Conservation (phyloP, 2,329 filamentous ascomycete species). For the Arthrobotrys conoides region DNA sequence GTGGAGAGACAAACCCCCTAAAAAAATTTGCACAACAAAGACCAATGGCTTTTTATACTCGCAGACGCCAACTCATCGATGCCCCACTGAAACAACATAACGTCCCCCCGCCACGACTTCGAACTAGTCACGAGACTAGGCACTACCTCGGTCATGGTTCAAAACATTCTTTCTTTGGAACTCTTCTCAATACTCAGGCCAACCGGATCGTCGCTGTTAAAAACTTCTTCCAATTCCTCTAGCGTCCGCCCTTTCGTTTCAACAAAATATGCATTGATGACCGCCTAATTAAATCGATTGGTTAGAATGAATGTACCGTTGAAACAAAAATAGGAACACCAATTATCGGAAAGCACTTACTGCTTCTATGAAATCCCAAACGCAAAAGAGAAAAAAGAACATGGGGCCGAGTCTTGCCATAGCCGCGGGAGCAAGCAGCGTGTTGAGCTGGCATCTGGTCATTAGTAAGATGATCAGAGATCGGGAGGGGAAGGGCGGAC, state of each 20-base stretch:
- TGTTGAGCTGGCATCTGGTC: conserved; percentile 63
- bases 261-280: conserved; percentile 61
- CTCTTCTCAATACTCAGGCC: conserved; percentile 48
- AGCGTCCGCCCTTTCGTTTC: conserved; percentile 63
- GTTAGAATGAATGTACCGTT: not conserved
- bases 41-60: conserved; percentile 6
- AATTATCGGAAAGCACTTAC: conserved; percentile 62
- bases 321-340: not conserved
- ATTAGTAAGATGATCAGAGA: conserved; percentile 15
- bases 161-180: conserved; percentile 49
- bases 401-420: conserved; percentile 67
- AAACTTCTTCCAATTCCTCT: conserved; percentile 64
- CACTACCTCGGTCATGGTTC: not conserved
- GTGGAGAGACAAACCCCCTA: conserved; percentile 7
- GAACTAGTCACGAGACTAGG: not conserved
- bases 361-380: conserved; percentile 70
- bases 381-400: conserved; percentile 69
- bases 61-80: conserved; percentile 30
- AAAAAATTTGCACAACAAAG: conserved; percentile 2
- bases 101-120: not conserved
- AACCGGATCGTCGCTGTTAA: conserved; percentile 63
- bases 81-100: conserved; percentile 24
- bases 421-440: conserved; percentile 63
- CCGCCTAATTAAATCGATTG: conserved; percentile 21
- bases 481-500: conserved; percentile 9